phyloP scores from a whole-genome alignment of 208 protist species.

The Leishmania braziliensis region DNA sequence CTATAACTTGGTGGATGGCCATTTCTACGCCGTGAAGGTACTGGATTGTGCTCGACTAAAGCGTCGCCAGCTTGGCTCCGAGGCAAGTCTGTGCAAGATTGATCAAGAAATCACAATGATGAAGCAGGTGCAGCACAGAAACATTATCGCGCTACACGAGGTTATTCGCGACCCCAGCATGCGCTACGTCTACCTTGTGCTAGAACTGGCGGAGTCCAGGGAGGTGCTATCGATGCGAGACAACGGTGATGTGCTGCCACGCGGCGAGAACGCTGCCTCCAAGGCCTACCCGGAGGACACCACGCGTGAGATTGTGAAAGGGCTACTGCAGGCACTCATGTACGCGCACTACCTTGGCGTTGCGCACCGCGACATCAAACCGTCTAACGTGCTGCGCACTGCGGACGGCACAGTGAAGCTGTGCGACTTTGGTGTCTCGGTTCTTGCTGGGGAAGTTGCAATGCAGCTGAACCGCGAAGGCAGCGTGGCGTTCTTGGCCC shows the following conservation, averaged over 20 bases:
- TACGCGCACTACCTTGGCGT: slow-evolving; percentile 61
- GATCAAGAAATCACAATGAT: slow-evolving; percentile 91
- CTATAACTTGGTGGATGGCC: slow-evolving; percentile 45
- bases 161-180: slow-evolving; percentile 91
- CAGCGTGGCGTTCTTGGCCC: slow-evolving; percentile 72
- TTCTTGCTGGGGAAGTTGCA: slow-evolving; percentile 37
- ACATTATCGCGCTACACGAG: slow-evolving; percentile 92
- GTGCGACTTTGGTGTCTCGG: slow-evolving; percentile 73
- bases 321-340: slow-evolving; percentile 44
- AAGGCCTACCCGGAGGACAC: slow-evolving; percentile 33
- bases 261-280: slow-evolving; percentile 19
- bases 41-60: slow-evolving; percentile 44
- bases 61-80: slow-evolving; percentile 34
- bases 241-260: slow-evolving; percentile 48
- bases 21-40: slow-evolving; percentile 71
- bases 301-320: slow-evolving; percentile 36
- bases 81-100: slow-evolving; percentile 39
- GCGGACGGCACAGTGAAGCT: slow-evolving; percentile 68
- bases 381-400: slow-evolving; percentile 71
- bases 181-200: slow-evolving; percentile 84
- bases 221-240: slow-evolving; percentile 51
- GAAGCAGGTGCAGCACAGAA: slow-evolving; percentile 91
- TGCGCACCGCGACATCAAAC: slow-evolving; percentile 80
- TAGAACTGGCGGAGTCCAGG: slow-evolving; percentile 80
- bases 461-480: slow-evolving; percentile 51